Percentiles rank a stretch among this genome's conserved stretches.
These are phyloP conservation scores for Pyrenophora teres DNA, from an alignment of 2,329 filamentous ascomycete genomes.

Conservation along the genomic window DNA sequence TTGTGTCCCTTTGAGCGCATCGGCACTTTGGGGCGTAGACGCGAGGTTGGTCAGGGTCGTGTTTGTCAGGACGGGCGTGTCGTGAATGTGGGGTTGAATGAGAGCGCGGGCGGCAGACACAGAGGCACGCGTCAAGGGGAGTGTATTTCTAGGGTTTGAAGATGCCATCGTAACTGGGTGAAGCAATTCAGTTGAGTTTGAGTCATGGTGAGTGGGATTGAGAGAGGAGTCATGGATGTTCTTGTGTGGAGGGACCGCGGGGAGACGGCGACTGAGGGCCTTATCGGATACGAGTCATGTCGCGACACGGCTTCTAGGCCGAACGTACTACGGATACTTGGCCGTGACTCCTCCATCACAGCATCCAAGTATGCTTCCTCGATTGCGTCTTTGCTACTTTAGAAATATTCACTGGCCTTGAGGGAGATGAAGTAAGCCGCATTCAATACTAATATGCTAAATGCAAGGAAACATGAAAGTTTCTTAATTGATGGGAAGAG, in stretches of 20 bases:
- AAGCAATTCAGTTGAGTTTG: neutral
- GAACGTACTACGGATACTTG: neutral
- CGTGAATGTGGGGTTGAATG: slow-evolving; percentile 77
- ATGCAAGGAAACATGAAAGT: no score
- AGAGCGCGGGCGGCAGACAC: slow-evolving; percentile 73
- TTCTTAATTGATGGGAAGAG: no score
- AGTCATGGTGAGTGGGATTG: slow-evolving; percentile 13
- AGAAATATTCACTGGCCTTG: no score
- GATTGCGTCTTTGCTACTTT: no score
- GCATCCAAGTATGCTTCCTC: no score
- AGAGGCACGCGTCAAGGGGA: slow-evolving; percentile 71
- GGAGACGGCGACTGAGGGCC: neutral
- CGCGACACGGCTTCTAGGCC: neutral
- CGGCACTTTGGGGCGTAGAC: slow-evolving; percentile 66
- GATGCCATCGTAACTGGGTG: neutral
- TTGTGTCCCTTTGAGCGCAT: slow-evolving; percentile 60
- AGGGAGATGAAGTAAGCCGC: no score
- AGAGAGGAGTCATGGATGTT: neutral
- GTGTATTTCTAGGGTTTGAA: slow-evolving; percentile 34
- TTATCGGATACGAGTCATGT: neutral
- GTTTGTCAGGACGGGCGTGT: slow-evolving; percentile 82
- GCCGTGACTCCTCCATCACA: neutral
- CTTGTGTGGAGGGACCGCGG: neutral
- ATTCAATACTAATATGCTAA: no score
- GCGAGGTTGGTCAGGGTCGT: slow-evolving; percentile 74